Percentiles rank a stretch among this genome's conserved stretches.
These are phyloP conservation scores for Lentinula lateritia DNA, from an alignment of 768 basidiomycete species.

Conservation along the genomic window DNA sequence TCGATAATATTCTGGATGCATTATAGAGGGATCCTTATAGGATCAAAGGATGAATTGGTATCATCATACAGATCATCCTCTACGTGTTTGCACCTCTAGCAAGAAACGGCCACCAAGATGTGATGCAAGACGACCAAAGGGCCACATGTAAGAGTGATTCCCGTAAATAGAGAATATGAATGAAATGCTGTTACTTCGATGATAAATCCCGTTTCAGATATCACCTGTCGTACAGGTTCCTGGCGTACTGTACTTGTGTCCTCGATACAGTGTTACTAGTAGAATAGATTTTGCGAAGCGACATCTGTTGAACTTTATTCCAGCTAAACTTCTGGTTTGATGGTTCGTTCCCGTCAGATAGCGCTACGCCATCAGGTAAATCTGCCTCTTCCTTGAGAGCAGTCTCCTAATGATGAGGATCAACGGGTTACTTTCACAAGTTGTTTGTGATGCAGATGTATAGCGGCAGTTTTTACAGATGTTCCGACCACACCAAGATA, in stretches of 20 bases:
- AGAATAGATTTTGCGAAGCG: too few species aligned
- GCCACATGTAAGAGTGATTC: too few species aligned
- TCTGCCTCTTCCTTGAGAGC: slow-evolving; percentile 37
- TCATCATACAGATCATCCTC: background rate
- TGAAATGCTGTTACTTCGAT: too few species aligned
- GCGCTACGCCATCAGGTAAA: slow-evolving; percentile 25
- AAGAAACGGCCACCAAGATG: too few species aligned
- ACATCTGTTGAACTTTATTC: too few species aligned
- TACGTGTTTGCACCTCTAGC: too few species aligned
- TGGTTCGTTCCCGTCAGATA: background rate
- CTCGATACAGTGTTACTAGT: too few species aligned
- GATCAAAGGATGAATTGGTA: background rate
- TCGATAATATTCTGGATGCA: background rate
- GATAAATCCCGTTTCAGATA: too few species aligned
- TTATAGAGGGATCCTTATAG: background rate
- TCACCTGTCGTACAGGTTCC: too few species aligned
- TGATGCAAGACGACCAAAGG: too few species aligned
- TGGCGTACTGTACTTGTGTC: too few species aligned
- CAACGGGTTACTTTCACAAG: slow-evolving; percentile 33
- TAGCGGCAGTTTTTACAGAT: slow-evolving; percentile 3
- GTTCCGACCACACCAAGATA: slow-evolving; percentile 30
- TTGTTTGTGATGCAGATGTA: slow-evolving; percentile 30
- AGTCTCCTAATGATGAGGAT: slow-evolving; percentile 31
- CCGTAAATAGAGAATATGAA: too few species aligned
- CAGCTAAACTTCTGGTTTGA: background rate